These are phyloP conservation scores for Ophiostoma novo-ulmi DNA, from an alignment of 2,329 filamentous ascomycete genomes.

Conservation along the genomic window DNA sequence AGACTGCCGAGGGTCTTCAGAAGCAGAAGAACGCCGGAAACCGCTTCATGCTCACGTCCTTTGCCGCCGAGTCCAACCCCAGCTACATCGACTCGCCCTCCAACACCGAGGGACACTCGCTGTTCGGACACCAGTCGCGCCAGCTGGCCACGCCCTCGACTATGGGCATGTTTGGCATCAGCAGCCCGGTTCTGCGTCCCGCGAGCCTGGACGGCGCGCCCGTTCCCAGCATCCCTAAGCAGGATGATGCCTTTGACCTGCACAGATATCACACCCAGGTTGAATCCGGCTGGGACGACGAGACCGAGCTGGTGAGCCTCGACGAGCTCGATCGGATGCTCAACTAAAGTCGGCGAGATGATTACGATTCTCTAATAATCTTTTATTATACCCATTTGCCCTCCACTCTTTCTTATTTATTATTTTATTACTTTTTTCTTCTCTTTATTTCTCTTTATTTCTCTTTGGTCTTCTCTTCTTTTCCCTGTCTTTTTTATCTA, in stretches of 20 bases:
- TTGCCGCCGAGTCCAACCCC: not conserved
- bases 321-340: constrained; percentile 89
- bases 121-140: constrained; percentile 47
- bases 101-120: constrained; percentile 25
- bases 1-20: constrained; percentile 82
- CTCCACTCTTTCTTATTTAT: constrained; percentile 10
- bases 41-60: constrained; percentile 31
- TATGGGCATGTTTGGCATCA: constrained; percentile 17
- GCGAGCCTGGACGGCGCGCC: not conserved
- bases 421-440: not conserved
- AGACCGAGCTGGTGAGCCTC: constrained; percentile 83
- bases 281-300: constrained; percentile 55
- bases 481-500: not conserved
- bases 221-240: constrained; percentile 31
- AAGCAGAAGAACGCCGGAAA: constrained; percentile 55
- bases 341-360: constrained; percentile 41
- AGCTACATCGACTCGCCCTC: not conserved
- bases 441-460: not conserved
- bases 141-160: not conserved
- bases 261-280: not conserved
- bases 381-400: constrained; percentile 7
- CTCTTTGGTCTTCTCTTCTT: constrained; percentile 1
- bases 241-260: constrained; percentile 39
- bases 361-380: constrained; percentile 3
- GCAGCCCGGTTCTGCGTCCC: constrained; percentile 52